These are phyloP conservation scores for Rusavskia elegans DNA, from an alignment of 495 filamentous ascomycete species.

Conservation along the genomic window DNA sequence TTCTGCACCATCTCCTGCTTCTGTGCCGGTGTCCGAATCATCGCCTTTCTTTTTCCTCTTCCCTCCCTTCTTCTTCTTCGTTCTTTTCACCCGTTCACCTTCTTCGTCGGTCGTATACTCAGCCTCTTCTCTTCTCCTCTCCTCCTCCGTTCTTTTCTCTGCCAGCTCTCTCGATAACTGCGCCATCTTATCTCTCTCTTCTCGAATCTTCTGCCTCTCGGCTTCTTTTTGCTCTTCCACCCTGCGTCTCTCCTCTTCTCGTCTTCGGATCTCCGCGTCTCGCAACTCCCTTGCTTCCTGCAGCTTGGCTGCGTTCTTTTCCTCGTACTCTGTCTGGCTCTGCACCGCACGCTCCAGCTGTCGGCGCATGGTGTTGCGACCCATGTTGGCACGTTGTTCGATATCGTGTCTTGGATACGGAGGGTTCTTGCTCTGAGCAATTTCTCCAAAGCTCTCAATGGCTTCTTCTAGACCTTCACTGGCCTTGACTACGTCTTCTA, in stretches of 20 bases:
- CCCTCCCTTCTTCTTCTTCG: conserved; percentile 39
- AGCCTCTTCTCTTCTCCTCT: conserved; percentile 47
- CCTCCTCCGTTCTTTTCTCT: conserved; percentile 54
- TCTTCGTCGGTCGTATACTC: conserved; percentile 62
- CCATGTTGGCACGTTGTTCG: conserved; percentile 94
- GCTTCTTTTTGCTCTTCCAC: conserved; percentile 51
- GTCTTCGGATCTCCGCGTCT: conserved; percentile 55
- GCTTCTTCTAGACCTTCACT: conserved; percentile 75
- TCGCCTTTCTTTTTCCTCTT: conserved; percentile 52
- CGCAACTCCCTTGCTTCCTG: conserved; percentile 57
- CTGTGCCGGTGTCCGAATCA: conserved; percentile 35
- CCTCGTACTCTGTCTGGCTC: conserved; percentile 79
- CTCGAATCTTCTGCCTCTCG: conserved; percentile 58
- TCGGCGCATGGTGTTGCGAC: conserved; percentile 76
- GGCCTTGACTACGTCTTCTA: conserved; percentile 65
- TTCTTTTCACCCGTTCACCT: conserved; percentile 60
- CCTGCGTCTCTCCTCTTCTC: conserved; percentile 55
- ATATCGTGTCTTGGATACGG: conserved; percentile 83
- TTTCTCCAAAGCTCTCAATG: conserved; percentile 63
- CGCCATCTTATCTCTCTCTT: conserved; percentile 63
- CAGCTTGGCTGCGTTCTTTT: conserved; percentile 75
- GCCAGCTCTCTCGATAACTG: conserved; percentile 61
- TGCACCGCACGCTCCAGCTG: conserved; percentile 76
- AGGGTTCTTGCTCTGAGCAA: conserved; percentile 67
- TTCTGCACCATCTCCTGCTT: conserved; percentile 24